Percentiles rank a stretch among this genome's conserved stretches.
phyloP scores from a whole-genome alignment of 2,329 filamentous ascomycete species.

The Didymella arachidicola region DNA sequence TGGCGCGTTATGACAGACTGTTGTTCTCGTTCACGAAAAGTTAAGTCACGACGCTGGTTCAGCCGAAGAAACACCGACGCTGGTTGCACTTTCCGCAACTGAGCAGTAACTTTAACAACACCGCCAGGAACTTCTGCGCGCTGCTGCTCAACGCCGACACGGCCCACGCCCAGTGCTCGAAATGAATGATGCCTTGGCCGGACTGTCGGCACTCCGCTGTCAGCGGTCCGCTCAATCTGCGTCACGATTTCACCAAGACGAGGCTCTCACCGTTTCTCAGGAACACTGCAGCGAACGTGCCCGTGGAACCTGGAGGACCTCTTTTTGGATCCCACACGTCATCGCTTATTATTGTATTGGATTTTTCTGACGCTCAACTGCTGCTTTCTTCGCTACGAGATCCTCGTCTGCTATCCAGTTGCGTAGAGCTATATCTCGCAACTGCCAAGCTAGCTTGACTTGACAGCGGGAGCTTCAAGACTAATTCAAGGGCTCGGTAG shows the following conservation, averaged over 20 bases:
- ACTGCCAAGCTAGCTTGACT: background rate
- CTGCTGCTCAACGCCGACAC: background rate
- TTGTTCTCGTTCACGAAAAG: conserved; percentile 13
- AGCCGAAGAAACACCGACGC: conserved; percentile 4
- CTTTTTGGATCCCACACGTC: background rate
- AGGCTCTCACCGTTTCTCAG: background rate
- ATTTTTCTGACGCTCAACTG: background rate
- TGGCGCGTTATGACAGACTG: conserved; percentile 14
- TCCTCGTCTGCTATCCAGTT: background rate
- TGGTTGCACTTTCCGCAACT: background rate
- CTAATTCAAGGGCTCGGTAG: conserved; percentile 1
- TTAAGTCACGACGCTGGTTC: background rate
- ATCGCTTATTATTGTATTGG: background rate
- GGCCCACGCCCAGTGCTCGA: background rate
- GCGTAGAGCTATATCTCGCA: background rate
- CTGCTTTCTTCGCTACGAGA: no score
- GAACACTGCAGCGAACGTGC: conserved; percentile 1
- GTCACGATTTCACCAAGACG: background rate
- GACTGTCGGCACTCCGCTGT: background rate
- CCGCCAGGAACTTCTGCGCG: background rate
- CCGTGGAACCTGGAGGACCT: conserved; percentile 2
- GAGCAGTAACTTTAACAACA: background rate
- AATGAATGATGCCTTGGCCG: background rate
- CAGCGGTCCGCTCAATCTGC: background rate
- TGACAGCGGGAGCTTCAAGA: conserved; percentile 1